phyloP scores from a whole-genome alignment of 305 asterid species.

The Solanum hybrid region DNA sequence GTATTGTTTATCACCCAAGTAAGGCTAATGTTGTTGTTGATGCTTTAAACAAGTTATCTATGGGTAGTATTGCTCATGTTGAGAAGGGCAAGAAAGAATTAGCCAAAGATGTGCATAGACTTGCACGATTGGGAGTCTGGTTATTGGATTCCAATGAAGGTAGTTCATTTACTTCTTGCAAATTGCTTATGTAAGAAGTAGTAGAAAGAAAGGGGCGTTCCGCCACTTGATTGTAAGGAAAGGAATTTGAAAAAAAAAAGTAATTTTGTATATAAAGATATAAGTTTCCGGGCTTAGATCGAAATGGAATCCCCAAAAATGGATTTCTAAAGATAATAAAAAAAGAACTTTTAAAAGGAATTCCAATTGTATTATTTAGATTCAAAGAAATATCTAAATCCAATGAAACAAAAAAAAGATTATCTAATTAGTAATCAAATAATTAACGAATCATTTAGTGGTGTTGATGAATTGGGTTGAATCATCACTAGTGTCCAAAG shows the following conservation, averaged over 20 bases:
- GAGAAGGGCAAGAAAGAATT: too few species aligned
- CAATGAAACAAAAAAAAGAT: background rate
- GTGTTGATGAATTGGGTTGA: too few species aligned
- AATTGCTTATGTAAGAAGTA: background rate
- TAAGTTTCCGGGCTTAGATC: background rate
- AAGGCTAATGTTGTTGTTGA: too few species aligned
- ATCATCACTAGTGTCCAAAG: too few species aligned
- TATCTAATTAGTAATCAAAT: background rate
- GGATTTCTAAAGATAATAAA: background rate
- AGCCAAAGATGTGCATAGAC: too few species aligned
- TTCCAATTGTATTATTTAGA: background rate
- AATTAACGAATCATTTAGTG: background rate
- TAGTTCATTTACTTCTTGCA: background rate
- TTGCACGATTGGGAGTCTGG: too few species aligned
- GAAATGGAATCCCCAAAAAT: background rate
- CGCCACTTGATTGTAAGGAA: background rate
- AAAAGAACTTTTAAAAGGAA: background rate
- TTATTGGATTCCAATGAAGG: too few species aligned
- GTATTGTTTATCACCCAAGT: too few species aligned
- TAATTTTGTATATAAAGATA: too few species aligned
- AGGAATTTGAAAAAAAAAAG: background rate
- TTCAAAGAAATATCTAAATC: background rate
- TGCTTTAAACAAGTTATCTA: too few species aligned
- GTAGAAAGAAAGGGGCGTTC: background rate
- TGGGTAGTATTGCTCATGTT: too few species aligned